Conservation (phyloP, 2,329 filamentous ascomycete genomes). For the Aspergillus sp. region DNA sequence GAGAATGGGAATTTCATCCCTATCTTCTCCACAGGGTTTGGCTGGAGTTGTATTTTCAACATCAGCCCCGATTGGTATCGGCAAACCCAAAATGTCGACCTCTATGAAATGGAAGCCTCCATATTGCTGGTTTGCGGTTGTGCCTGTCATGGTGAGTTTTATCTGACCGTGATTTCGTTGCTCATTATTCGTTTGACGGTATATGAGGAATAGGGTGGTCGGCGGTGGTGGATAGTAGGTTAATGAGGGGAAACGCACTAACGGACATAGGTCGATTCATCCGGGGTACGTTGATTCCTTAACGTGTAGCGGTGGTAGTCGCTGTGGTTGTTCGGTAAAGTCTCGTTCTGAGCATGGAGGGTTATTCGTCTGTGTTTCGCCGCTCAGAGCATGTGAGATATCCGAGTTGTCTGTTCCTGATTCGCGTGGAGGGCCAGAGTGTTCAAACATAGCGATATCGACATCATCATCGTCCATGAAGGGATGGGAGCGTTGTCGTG, state of each 20-base stretch:
- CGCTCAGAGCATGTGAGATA: conserved; percentile 30
- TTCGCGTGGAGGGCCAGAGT: conserved; percentile 20
- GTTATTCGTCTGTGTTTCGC: conserved; percentile 27
- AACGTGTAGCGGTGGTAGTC: background rate
- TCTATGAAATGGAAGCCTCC: background rate
- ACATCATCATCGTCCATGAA: conserved; percentile 39
- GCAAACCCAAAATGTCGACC: background rate
- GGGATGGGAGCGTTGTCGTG: conserved; percentile 23
- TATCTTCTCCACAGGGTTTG: background rate
- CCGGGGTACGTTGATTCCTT: background rate
- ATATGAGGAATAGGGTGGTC: background rate
- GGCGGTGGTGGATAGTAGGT: background rate
- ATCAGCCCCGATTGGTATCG: background rate
- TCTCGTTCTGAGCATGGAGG: conserved; percentile 15
- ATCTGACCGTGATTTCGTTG: conserved; percentile 12
- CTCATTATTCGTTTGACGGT: conserved; percentile 13
- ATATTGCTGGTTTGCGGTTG: background rate
- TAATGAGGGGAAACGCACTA: background rate
- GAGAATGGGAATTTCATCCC: background rate
- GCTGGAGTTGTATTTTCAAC: background rate
- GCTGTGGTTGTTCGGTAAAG: conserved; percentile 19
- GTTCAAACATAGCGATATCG: conserved; percentile 41
- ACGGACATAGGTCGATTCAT: background rate
- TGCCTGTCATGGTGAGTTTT: background rate
- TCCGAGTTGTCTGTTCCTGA: conserved; percentile 25